These are phyloP conservation scores for Ceratocystis albifundus DNA, from an alignment of 2,329 filamentous ascomycete genomes.

Conservation along the genomic window DNA sequence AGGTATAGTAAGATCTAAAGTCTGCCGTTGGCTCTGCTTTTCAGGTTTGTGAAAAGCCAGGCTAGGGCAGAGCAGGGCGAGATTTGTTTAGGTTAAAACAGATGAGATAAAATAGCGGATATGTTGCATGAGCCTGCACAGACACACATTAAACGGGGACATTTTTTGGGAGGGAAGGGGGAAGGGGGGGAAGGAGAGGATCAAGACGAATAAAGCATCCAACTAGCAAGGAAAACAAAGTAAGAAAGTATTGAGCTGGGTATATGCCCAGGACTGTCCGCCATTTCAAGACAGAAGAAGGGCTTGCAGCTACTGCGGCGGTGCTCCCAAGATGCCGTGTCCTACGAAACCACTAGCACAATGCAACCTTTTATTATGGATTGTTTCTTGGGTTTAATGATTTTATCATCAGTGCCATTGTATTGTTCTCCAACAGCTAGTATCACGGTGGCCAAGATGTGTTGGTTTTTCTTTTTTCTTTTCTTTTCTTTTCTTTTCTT, in stretches of 20 bases:
- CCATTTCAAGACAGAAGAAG: background rate
- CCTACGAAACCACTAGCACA: background rate
- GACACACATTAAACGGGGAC: constrained; percentile 11
- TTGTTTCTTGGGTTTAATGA: background rate
- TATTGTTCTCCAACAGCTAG: no score
- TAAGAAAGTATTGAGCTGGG: background rate
- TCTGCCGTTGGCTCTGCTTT: no score
- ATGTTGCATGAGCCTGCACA: constrained; percentile 7
- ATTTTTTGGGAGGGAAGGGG: background rate
- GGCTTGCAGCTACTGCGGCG: constrained; percentile 3
- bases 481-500: no score
- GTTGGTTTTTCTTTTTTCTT: no score
- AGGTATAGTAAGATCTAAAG: no score
- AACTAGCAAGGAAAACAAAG: background rate
- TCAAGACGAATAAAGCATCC: background rate
- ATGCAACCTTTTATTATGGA: background rate
- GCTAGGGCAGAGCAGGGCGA: background rate
- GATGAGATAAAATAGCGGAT: background rate
- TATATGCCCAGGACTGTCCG: background rate
- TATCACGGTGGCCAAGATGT: no score
- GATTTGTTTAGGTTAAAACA: background rate
- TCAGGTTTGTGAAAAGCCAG: background rate
- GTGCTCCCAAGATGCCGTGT: constrained; percentile 1
- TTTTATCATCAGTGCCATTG: background rate
- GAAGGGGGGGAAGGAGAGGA: background rate